Conservation (phyloP, 2,329 filamentous ascomycete genomes). For the Fusarium sp. region DNA sequence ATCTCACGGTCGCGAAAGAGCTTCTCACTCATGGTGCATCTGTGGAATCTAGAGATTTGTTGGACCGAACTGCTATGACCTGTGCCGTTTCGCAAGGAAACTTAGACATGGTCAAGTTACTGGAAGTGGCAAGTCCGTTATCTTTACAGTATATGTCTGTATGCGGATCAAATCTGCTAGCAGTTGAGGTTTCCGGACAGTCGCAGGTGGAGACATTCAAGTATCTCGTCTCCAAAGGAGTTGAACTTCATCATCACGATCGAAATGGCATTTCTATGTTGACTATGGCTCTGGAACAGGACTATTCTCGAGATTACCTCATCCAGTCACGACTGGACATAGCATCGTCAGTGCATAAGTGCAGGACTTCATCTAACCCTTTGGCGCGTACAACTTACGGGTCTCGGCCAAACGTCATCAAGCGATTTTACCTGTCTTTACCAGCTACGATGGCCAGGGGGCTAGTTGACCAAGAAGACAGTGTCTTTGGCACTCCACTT, state of each 20-base stretch:
- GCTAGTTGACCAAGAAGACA: background rate
- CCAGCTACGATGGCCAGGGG: accelerated
- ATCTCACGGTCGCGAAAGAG: background rate
- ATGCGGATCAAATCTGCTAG: background rate
- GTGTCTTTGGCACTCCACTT: background rate
- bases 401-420: background rate
- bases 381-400: background rate
- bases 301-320: accelerated
- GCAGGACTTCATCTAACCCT: background rate
- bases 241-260: background rate
- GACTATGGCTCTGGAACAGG: background rate
- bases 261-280: background rate
- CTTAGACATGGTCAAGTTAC: background rate
- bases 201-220: background rate
- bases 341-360: background rate
- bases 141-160: background rate
- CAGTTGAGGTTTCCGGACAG: accelerated
- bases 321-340: background rate
- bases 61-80: background rate
- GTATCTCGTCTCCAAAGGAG: background rate
- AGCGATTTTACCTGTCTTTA: background rate
- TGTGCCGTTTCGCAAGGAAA: background rate
- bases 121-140: background rate
- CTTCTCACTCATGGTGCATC: background rate
- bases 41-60: background rate